These are phyloP conservation scores for Colletotrichum godetiae DNA, from an alignment of 2,329 filamentous ascomycete genomes.

Conservation along the genomic window DNA sequence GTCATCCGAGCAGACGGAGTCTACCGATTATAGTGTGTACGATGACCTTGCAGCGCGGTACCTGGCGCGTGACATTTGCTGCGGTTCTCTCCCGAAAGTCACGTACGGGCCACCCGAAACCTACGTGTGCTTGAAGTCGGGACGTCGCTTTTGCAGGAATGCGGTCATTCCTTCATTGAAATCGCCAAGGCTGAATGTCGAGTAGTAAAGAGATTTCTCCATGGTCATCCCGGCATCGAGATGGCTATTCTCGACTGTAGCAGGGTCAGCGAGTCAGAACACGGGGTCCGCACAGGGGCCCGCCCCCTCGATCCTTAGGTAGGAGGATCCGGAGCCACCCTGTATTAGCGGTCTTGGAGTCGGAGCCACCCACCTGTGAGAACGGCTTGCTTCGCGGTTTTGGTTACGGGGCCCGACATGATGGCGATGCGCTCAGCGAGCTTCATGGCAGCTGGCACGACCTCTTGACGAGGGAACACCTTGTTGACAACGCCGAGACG, in stretches of 20 bases:
- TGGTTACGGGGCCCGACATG: conserved; percentile 52
- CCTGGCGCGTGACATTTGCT: neutral
- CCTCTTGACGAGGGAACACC: conserved; percentile 46
- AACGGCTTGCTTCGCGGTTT: conserved; percentile 56
- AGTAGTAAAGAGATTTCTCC: conserved; percentile 50
- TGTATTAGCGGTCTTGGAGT: neutral
- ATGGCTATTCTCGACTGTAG: conserved; percentile 53
- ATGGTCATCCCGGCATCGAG: conserved; percentile 51
- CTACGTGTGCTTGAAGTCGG: conserved; percentile 39
- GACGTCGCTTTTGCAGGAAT: conserved; percentile 52
- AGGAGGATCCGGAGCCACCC: neutral
- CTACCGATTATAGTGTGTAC: neutral
- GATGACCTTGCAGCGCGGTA: neutral
- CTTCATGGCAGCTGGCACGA: conserved; percentile 50
- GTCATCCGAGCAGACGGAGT: neutral
- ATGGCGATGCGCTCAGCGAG: conserved; percentile 52
- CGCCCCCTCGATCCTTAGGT: neutral
- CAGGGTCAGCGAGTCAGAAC: conserved; percentile 36
- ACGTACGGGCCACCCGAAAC: conserved; percentile 9
- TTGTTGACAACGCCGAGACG: conserved; percentile 53
- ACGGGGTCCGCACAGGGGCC: neutral
- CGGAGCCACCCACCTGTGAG: conserved; percentile 47
- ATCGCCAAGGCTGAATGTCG: conserved; percentile 50
- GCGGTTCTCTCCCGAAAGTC: conserved; percentile 6
- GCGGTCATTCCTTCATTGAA: conserved; percentile 54